phyloP scores from a whole-genome alignment of 352 stramenopile genomes.

The Pythium coloratum region DNA sequence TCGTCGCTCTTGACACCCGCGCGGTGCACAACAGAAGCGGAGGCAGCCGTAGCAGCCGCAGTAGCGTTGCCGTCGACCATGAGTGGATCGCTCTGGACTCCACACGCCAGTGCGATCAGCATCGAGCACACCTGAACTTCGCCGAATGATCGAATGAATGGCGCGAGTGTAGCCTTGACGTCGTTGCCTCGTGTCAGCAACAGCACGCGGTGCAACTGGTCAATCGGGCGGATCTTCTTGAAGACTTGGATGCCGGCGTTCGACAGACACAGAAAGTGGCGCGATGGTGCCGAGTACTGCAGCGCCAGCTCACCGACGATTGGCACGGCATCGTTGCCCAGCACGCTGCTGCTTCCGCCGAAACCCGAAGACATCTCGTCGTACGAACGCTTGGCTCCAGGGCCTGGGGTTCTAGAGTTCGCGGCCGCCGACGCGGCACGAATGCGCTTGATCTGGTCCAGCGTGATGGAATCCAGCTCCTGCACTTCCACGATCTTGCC shows the following conservation, averaged over 20 bases:
- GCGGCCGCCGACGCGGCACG: conserved; percentile 6
- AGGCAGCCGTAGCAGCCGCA: conserved; percentile 36
- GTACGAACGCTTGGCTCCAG: conserved; percentile 67
- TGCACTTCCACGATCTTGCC: conserved; percentile 85
- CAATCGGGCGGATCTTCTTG: conserved; percentile 88
- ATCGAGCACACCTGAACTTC: conserved; percentile 86
- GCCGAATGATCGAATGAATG: conserved; percentile 84
- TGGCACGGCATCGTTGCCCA: conserved; percentile 30
- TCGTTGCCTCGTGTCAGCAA: conserved; percentile 67
- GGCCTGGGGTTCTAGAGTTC: conserved; percentile 9
- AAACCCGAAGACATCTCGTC: conserved; percentile 69
- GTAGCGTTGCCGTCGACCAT: conserved; percentile 45
- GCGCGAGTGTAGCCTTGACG: conserved; percentile 57
- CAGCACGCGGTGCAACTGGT: conserved; percentile 82
- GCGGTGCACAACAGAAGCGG: conserved; percentile 43
- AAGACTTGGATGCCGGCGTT: conserved; percentile 88
- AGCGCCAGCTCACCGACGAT: conserved; percentile 81
- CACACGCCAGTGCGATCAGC: conserved; percentile 87
- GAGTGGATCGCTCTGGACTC: conserved; percentile 76
- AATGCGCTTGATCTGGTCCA: conserved; percentile 15
- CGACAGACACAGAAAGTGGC: conserved; percentile 86
- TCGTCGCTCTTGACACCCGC: conserved; percentile 69
- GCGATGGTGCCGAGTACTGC: conserved; percentile 78
- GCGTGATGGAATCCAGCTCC: conserved; percentile 42
- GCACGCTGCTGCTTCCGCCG: conserved; percentile 26